Evolutionary conservation across 1,139 yeast genomes (phyloP), one percentile per base, ranked within the genome.

Genomic region (Arxiozyma slooffiae): DNA sequence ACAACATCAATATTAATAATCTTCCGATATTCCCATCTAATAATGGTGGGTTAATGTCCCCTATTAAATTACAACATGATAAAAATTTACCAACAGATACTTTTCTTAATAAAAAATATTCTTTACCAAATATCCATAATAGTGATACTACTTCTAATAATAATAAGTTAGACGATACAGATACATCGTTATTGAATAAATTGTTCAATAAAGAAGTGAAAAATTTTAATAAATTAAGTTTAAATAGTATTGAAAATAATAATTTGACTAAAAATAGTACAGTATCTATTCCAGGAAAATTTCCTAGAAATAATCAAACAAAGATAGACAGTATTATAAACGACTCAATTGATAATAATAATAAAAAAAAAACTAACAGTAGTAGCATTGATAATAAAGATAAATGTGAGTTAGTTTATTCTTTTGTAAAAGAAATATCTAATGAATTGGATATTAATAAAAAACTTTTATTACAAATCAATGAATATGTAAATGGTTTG

Each of bases 11-110:
- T 30, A n/a, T n/a, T n/a, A 30, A 14, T 30, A 30, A 30, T 14
- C 3, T 30, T 14, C 36, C 36, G 2, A 14, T 14, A 14, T 30
- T 30, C n/a, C 14, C 36, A 14, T 30, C 36, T 11, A 22, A n/a
- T n/a, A n/a, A 20, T 40, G 42, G 42, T 3, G 24, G 18, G 7
- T 14, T 41, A 2, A 34, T 53, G 50, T 54, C 54, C 34, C 60
- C 62, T 7, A 46, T 54, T 1, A 50, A 52, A 18, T 21, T 55
- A 17, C 52, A 44, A 18, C 48, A 59, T 17, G 41, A 50, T 21
- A 57, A 57, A 34, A 20, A 23, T 7, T n/a, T 23, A 17, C 50
- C 51, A 8, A 60, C 62, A 4, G 64, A 63, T 48, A 63, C 67
- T 0, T 63, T 63, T 50, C 54, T 49, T 3, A 51, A 52, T 21